Evolutionary conservation across 2,329 filamentous ascomycete genomes (phyloP).

Genomic region (Phyllosticta capitalensis): DNA sequence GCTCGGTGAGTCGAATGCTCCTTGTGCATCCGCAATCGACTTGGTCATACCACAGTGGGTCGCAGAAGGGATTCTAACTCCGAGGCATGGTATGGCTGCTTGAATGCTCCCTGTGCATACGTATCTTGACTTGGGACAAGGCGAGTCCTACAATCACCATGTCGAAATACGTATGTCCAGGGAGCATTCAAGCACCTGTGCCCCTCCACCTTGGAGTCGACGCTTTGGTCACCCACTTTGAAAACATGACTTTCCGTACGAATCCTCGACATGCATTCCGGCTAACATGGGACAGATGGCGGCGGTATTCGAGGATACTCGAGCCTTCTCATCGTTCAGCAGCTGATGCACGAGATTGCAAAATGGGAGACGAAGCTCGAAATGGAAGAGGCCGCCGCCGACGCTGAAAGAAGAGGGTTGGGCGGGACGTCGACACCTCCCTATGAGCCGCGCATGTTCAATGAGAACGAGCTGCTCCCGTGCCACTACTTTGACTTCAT

Average conservation of each 20-base stretch:
- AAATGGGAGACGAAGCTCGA: conserved; percentile 35
- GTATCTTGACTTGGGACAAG: no score
- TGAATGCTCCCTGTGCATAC: no score
- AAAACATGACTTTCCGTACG: no score
- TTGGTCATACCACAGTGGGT: no score
- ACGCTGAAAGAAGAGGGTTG: conserved; percentile 16
- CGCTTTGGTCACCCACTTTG: no score
- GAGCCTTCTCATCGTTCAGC: conserved; percentile 39
- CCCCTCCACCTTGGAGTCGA: no score
- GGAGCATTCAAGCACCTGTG: no score
- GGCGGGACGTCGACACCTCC: conserved; percentile 1
- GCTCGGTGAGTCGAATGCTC: conserved; percentile 24
- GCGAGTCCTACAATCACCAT: no score
- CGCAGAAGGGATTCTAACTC: no score
- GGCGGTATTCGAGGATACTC: conserved; percentile 44
- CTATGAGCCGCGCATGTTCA: conserved; percentile 17
- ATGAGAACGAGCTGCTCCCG: conserved; percentile 36
- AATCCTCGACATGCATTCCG: not conserved
- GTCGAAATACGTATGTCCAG: no score
- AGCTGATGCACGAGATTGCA: conserved; percentile 40
- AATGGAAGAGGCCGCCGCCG: conserved; percentile 32
- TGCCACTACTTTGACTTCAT: conserved; percentile 47
- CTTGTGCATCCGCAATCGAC: no score
- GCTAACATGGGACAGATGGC: conserved; percentile 27
- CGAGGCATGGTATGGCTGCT: no score